phyloP scores from a whole-genome alignment of 306 rosid species.

The Prunus persica region Prunus_persica_NCBIv2 NC_034009.1:2173001-2173500 shows the following conservation, averaged over 20 bases:
- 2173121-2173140: conserved; percentile 94
- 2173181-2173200: conserved; percentile 93
- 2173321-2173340: background rate
- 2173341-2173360: background rate
- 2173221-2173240: conserved; percentile 86
- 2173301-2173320: background rate
- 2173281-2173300: conserved; percentile 72
- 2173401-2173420: background rate
- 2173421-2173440: background rate
- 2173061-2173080: conserved; percentile 99
- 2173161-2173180: conserved; percentile 92
- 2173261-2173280: conserved; percentile 91
- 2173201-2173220: conserved; percentile 90
- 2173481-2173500: background rate
- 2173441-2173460: background rate
- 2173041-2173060: conserved; percentile 95
- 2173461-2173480: background rate
- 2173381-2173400: background rate
- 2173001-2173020: conserved; percentile 21
- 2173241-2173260: conserved; percentile 92
- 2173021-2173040: conserved; percentile 11
- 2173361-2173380: background rate
- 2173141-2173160: conserved; percentile 89
- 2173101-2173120: conserved; percentile 91
- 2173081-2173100: conserved; percentile 97